Evolutionary conservation across 192 early-diverging fungal species (phyloP).

Genomic region (Rhizophagus sp.): DNA sequence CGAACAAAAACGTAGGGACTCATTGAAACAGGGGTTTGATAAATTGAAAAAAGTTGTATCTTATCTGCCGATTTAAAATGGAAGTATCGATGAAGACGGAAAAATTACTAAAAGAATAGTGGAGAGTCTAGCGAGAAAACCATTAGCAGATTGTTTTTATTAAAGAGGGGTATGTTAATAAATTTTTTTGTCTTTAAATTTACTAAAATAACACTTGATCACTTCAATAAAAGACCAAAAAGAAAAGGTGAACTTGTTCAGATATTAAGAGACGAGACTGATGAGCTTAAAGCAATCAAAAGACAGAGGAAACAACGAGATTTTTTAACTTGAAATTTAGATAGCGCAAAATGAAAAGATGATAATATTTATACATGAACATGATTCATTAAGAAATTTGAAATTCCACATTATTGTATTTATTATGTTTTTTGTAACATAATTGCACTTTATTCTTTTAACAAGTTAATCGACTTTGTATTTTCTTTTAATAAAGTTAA

Average conservation of each 20-base stretch:
- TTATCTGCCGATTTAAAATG: neutral
- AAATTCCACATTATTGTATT: too few species aligned
- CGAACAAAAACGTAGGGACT: conserved; percentile 94
- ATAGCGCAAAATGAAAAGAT: too few species aligned
- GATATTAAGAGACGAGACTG: conserved; percentile 2
- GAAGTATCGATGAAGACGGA: too few species aligned
- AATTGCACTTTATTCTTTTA: too few species aligned
- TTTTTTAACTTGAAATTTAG: too few species aligned
- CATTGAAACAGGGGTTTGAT: conserved; percentile 89
- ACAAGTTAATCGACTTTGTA: too few species aligned
- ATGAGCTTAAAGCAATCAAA: neutral
- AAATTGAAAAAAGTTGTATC: conserved; percentile 69
- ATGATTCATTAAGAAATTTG: too few species aligned
- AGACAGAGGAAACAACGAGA: neutral
- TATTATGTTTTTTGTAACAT: too few species aligned
- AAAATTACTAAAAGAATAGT: neutral
- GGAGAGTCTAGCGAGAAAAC: conserved; percentile 8
- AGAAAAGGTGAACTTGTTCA: conserved; percentile 5
- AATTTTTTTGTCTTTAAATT: too few species aligned
- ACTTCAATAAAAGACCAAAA: conserved; percentile 2
- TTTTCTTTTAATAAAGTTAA: too few species aligned
- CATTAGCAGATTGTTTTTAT: conserved; percentile 20
- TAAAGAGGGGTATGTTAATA: conserved; percentile 15
- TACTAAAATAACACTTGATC: conserved; percentile 2
- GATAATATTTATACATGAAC: too few species aligned